These are phyloP conservation scores for Pythium myriotylum DNA, from an alignment of 352 stramenopile genomes.

Conservation along the genomic window DNA sequence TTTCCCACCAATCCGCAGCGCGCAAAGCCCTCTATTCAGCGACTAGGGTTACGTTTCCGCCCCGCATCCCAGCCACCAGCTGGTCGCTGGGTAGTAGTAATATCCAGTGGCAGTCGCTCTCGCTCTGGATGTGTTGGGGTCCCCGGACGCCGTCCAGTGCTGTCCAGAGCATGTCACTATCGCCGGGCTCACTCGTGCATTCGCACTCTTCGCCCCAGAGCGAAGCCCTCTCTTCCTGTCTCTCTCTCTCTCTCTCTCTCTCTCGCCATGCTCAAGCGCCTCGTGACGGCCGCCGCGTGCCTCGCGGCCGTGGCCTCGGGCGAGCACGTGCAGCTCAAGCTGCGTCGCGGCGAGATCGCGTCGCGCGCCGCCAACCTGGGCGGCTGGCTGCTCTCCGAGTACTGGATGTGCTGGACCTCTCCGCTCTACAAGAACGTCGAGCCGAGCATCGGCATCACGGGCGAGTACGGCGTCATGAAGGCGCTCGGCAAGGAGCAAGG, in stretches of 20 bases:
- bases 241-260: too few relatives aligned
- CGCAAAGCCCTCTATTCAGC: too few relatives aligned
- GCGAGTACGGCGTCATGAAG: slow-evolving; percentile 56
- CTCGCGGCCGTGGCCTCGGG: slow-evolving; percentile 11
- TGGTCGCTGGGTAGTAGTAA: too few relatives aligned
- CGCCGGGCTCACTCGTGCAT: slow-evolving; percentile 23
- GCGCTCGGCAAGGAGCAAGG: slow-evolving; percentile 39
- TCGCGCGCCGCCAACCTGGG: slow-evolving; percentile 80
- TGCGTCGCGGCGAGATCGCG: slow-evolving; percentile 41
- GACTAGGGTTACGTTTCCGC: too few relatives aligned
- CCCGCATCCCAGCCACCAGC: too few relatives aligned
- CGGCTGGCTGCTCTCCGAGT: slow-evolving; percentile 81
- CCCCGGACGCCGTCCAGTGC: neutral
- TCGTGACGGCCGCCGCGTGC: slow-evolving; percentile 11
- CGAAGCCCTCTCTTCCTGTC: slow-evolving; percentile 2
- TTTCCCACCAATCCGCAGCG: too few relatives aligned
- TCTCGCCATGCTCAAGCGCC: slow-evolving; percentile 15
- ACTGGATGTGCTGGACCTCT: slow-evolving; percentile 77
- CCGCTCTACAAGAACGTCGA: slow-evolving; percentile 80
- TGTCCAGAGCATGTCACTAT: slow-evolving; percentile 1
- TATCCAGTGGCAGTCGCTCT: too few relatives aligned
- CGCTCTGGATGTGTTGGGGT: neutral
- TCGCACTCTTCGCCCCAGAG: slow-evolving; percentile 16
- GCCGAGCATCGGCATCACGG: slow-evolving; percentile 42
- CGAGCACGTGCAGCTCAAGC: slow-evolving; percentile 27